These are phyloP conservation scores for Chalaropsis thielavioides DNA, from an alignment of 2,329 filamentous ascomycete genomes.

Conservation along the genomic window DNA sequence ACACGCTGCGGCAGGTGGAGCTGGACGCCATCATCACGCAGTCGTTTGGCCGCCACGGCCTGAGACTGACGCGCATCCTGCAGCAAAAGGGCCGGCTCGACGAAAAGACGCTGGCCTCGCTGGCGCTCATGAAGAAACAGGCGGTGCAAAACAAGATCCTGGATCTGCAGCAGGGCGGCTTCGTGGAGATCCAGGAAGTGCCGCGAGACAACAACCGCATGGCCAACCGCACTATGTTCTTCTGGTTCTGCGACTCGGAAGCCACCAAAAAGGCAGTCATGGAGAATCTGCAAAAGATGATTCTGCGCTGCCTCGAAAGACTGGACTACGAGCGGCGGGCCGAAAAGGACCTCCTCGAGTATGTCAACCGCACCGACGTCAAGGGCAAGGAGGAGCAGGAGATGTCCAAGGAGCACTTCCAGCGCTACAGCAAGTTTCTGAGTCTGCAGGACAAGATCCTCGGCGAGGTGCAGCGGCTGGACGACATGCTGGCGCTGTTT, in stretches of 20 bases:
- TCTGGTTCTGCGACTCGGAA: slow-evolving; percentile 80
- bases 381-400: slow-evolving; percentile 70
- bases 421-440: slow-evolving; percentile 43
- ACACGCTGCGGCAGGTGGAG: slow-evolving; percentile 58
- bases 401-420: slow-evolving; percentile 59
- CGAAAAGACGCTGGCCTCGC: slow-evolving; percentile 70
- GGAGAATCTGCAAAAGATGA: slow-evolving; percentile 75
- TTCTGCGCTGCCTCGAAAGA: slow-evolving; percentile 72
- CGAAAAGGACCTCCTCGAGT: slow-evolving; percentile 57
- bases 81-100: slow-evolving; percentile 84
- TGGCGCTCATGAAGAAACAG: slow-evolving; percentile 70
- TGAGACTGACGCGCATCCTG: slow-evolving; percentile 74
- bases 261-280: slow-evolving; percentile 55
- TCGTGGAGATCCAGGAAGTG: slow-evolving; percentile 86
- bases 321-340: slow-evolving; percentile 60
- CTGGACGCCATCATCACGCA: slow-evolving; percentile 70
- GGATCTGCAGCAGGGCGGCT: slow-evolving; percentile 70
- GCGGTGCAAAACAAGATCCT: slow-evolving; percentile 76
- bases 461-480: slow-evolving; percentile 63
- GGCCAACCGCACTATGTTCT: slow-evolving; percentile 71
- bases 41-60: slow-evolving; percentile 58
- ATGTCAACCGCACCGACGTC: slow-evolving; percentile 75
- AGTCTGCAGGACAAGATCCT: slow-evolving; percentile 59
- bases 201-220: slow-evolving; percentile 73
- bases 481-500: slow-evolving; percentile 71